Percentiles rank a stretch among this genome's conserved stretches.
Conservation (phyloP, 2,329 filamentous ascomycete species). For the Cladosporium halotolerans region DNA sequence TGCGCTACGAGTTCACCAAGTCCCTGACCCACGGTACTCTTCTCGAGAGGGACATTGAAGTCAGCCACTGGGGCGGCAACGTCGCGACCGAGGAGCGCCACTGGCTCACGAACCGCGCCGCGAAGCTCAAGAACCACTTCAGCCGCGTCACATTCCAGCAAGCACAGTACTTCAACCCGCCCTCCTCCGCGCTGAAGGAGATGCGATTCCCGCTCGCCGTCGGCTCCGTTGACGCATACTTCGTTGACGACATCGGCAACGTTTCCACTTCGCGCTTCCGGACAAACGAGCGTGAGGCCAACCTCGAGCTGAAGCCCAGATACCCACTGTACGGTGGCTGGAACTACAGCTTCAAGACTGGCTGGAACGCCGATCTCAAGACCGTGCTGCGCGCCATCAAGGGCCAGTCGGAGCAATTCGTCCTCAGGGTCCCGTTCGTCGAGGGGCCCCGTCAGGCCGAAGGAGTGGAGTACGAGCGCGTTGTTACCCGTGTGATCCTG, state of each 20-base stretch:
- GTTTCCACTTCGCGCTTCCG: constrained; percentile 90
- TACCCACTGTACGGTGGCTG: constrained; percentile 97
- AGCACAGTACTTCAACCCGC: constrained; percentile 56
- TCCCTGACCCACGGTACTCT: constrained; percentile 72
- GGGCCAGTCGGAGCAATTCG: constrained; percentile 58
- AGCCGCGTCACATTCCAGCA: constrained; percentile 45
- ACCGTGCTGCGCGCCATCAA: constrained; percentile 64
- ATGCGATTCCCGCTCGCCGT: constrained; percentile 71
- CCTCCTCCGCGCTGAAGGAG: constrained; percentile 71
- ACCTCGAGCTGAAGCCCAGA: constrained; percentile 83
- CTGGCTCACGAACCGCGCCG: constrained; percentile 78
- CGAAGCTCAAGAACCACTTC: constrained; percentile 55
- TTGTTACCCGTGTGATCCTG: constrained; percentile 75
- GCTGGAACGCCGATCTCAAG: constrained; percentile 84
- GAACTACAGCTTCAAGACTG: constrained; percentile 96
- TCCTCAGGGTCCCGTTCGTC: constrained; percentile 85
- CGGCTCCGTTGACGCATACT: constrained; percentile 84
- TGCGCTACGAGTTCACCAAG: constrained; percentile 94
- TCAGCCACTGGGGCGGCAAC: constrained; percentile 98
- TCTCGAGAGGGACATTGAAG: constrained; percentile 85
- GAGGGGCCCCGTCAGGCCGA: constrained; percentile 84
- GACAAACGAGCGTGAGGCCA: constrained; percentile 55
- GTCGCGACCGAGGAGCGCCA: constrained; percentile 92
- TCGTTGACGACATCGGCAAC: constrained; percentile 92
- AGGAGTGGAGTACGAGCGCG: constrained; percentile 76